phyloP scores from a whole-genome alignment of 352 stramenopile genomes.

The Phytopythium ostracodes region DNA sequence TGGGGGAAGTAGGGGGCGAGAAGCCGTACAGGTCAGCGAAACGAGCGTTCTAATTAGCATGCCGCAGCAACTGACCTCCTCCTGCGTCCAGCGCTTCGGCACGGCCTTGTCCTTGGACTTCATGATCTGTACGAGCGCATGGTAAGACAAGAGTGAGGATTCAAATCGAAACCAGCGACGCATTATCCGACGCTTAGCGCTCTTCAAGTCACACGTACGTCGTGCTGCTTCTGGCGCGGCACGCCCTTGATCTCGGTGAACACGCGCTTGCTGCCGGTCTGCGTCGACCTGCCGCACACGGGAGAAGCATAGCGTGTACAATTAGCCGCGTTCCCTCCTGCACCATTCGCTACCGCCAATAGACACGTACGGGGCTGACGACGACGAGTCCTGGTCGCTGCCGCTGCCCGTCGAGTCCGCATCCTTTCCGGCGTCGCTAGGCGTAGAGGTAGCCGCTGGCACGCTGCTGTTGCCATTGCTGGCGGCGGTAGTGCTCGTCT shows the following conservation, averaged over 20 bases:
- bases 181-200: too few species aligned
- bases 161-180: too few species aligned
- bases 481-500: conserved; percentile 13
- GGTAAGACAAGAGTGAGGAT: background rate
- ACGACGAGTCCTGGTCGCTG: conserved; percentile 14
- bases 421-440: background rate
- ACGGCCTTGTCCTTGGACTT: conserved; percentile 84
- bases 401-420: background rate
- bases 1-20: conserved; percentile 4
- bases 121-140: conserved; percentile 39
- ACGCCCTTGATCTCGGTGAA: conserved; percentile 85
- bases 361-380: conserved; percentile 2
- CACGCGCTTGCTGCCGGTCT: conserved; percentile 62
- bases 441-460: background rate
- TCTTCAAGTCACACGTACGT: too few species aligned
- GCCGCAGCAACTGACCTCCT: conserved; percentile 25
- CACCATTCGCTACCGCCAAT: background rate
- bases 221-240: conserved; percentile 75
- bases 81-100: conserved; percentile 72
- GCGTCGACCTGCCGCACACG: background rate
- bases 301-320: background rate
- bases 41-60: too few species aligned
- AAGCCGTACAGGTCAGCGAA: background rate
- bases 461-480: background rate
- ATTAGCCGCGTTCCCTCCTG: background rate